Conservation (phyloP, 1,284 basidiomycete genomes). For the Rugosomyces carneus region DNA sequence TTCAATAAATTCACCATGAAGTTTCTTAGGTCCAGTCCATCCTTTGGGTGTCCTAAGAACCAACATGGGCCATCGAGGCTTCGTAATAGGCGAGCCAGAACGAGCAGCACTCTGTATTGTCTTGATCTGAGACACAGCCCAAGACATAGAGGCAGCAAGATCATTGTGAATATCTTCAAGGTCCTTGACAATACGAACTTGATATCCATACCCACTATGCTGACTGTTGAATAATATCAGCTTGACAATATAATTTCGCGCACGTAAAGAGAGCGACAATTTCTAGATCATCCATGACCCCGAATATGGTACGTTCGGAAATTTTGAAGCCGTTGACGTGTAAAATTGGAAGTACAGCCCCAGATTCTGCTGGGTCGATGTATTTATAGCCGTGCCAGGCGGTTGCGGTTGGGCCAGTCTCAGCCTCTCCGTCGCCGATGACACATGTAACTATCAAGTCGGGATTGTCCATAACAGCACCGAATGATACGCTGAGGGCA, state of each 20-base stretch:
- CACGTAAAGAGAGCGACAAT: constrained; percentile 64
- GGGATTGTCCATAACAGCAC: constrained; percentile 85
- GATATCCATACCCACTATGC: constrained; percentile 78
- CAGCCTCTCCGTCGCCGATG: constrained; percentile 84
- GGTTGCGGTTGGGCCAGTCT: constrained; percentile 80
- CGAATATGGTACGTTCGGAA: constrained; percentile 82
- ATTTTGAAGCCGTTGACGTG: constrained; percentile 87
- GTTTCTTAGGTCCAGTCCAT: constrained; percentile 58
- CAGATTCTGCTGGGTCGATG: constrained; percentile 86
- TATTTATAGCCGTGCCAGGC: constrained; percentile 87
- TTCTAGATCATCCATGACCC: constrained; percentile 87
- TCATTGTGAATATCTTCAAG: constrained; percentile 57
- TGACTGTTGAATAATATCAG: too few relatives aligned
- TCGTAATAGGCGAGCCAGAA: constrained; percentile 65
- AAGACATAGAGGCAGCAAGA: constrained; percentile 76
- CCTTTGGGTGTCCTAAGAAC: constrained; percentile 83
- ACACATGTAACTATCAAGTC: constrained; percentile 76
- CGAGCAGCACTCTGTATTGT: constrained; percentile 78
- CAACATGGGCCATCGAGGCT: constrained; percentile 84
- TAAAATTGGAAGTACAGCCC: constrained; percentile 83
- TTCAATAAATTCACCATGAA: constrained; percentile 68
- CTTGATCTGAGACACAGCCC: constrained; percentile 73
- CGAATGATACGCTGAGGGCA: constrained; percentile 78
- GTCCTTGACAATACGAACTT: constrained; percentile 79
- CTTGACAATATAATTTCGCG: too few relatives aligned